A percentile compares a stretch with the other conserved stretches of the same genome.
Conservation (phyloP, 768 basidiomycete species). For the Naganishia vishniacii region DNA sequence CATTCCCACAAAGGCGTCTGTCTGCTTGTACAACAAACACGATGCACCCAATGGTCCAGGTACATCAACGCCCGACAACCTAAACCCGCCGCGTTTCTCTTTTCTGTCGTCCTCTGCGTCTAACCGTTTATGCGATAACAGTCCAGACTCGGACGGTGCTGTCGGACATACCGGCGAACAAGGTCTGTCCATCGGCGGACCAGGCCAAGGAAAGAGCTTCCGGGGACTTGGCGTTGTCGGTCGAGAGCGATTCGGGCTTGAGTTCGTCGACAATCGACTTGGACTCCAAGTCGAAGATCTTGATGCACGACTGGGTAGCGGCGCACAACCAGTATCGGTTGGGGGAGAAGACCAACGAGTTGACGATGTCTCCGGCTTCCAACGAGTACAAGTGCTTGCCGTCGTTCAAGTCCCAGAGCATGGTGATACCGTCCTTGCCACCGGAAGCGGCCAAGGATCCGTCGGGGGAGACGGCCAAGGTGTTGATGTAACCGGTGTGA, state of each 20-base stretch:
- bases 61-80: not conserved
- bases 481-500: slow-evolving; percentile 98
- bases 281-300: slow-evolving; percentile 99
- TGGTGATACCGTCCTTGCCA: slow-evolving; percentile 98
- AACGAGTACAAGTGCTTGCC: slow-evolving; percentile 99
- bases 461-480: slow-evolving; percentile 95
- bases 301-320: slow-evolving; percentile 92
- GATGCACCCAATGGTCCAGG: slow-evolving; percentile 18
- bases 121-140: slow-evolving; percentile 35
- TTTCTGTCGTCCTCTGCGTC: slow-evolving; percentile 4
- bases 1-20: not conserved
- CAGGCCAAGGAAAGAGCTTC: slow-evolving; percentile 96
- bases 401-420: slow-evolving; percentile 99
- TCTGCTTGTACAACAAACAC: slow-evolving; percentile 4
- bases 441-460: slow-evolving; percentile 98
- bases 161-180: slow-evolving; percentile 96
- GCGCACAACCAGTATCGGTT: slow-evolving; percentile 99
- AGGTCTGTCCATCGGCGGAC: slow-evolving; percentile 95
- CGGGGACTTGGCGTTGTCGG: slow-evolving; percentile 53
- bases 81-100: not conserved
- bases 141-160: slow-evolving; percentile 61
- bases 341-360: slow-evolving; percentile 98
- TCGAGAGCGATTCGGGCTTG: slow-evolving; percentile 84
- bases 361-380: slow-evolving; percentile 96
- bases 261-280: slow-evolving; percentile 99